Base-by-base conservation (phyloP, 2,329 filamentous ascomycete genomes). In the Pyrenochaeta sp. region DNA sequence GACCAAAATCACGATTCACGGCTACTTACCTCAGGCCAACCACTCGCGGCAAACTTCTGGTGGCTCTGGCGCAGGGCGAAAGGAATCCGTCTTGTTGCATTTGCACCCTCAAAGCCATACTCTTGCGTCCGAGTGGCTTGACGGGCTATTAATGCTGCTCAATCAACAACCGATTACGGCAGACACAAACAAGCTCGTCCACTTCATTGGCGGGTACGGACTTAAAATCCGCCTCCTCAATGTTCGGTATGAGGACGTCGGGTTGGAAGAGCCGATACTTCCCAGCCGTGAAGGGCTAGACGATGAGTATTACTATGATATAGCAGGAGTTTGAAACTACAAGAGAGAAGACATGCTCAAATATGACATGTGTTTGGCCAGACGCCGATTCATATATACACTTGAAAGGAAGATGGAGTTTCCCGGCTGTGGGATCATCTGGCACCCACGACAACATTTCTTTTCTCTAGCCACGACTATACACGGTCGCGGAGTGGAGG, bases 131-230 rank as follows among this genome's bases (percentile, higher is more conserved):
- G 95, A 99, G 79, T 99, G 95, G 95, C 84, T 99, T 5, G 95
- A 99, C 75, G 95, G 95, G 0, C 81, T 99, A 64, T 84, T 98
- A 55, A 96, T 99, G 93, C 83, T 99, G 53, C 84, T 99, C 25
- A 93, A 96, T 73, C 95, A 99, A 78, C 88, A 93, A 58, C 95
- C 95, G 22, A 97, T 99, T 74, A 99, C 95, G n/a, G 88, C 93
- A 2, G 94, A 98, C 79, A 98, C 95, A 36, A 94, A 90, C 74
- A 96, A 95, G 77, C 81, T 98, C 61, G 90, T 97, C 52, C 88
- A 89, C 54, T 81, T 97, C 69, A 91, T 98, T 58, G 88, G 89
- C 72, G 91, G 96, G 67, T 98, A 97, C 74, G 93, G 95, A 4
- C 81, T 98, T 62, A 96, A 96, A 82, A 96, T 99, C 61, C 84